Evolutionary conservation across 768 basidiomycete species (phyloP).

Genomic region (Panaeolus cyanescens): DNA sequence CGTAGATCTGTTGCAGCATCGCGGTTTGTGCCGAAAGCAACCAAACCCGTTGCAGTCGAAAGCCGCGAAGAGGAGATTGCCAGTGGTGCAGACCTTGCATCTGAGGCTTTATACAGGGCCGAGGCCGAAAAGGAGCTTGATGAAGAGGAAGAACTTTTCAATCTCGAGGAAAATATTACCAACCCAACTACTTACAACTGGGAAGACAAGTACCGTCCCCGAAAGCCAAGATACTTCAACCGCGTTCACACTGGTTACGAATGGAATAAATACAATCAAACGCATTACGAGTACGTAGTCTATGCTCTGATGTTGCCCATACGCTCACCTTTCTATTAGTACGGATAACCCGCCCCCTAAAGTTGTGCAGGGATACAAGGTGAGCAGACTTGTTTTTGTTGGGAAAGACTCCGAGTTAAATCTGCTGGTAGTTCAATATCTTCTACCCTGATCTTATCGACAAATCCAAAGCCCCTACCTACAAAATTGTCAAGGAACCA

Average conservation of each 20-base stretch:
- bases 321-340: constrained; percentile 41
- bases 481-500: constrained; percentile 91
- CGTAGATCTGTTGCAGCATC: constrained; percentile 83
- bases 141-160: constrained; percentile 95
- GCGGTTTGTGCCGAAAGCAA: constrained; percentile 81
- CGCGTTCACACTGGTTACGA: constrained; percentile 99
- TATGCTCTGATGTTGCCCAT: constrained; percentile 3
- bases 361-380: constrained; percentile 99
- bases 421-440: constrained; percentile 73
- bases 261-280: constrained; percentile 99
- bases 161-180: constrained; percentile 85
- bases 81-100: constrained; percentile 75
- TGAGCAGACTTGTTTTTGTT: constrained; percentile 24
- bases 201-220: constrained; percentile 98
- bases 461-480: constrained; percentile 95
- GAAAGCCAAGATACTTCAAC: constrained; percentile 98
- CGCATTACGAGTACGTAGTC: constrained; percentile 92
- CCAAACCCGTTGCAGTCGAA: constrained; percentile 59
- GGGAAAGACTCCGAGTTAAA: constrained; percentile 6
- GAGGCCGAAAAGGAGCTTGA: constrained; percentile 93
- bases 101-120: constrained; percentile 88
- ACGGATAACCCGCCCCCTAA: constrained; percentile 99
- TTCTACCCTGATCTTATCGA: constrained; percentile 99
- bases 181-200: constrained; percentile 91
- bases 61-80: constrained; percentile 55